Evolutionary conservation across 495 filamentous ascomycete species (phyloP), one percentile per base, ranked within the genome.

Genomic region (Aspergillus kassunensis): DNA sequence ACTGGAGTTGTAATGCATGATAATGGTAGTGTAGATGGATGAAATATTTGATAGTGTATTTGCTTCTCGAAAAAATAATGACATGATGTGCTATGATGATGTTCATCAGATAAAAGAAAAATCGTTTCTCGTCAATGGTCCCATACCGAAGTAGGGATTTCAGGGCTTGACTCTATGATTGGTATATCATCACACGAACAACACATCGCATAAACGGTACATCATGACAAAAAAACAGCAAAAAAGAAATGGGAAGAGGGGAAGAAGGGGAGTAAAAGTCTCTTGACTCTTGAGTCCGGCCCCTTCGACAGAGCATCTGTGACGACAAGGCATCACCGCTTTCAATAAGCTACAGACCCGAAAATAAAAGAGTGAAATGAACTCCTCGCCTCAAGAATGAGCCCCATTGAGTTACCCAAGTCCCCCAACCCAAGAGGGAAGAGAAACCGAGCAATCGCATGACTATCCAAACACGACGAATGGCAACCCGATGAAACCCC

Each of bases 81-180:
- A 51, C 44, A 55, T 55, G 29, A 53, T 19, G 20, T 36, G 20
- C 8, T 30, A 41, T 31, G 24, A 27, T 23, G 15, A 62, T 65
- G 83, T 89, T 84, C 84, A 86, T 96, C 90, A 96, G 90, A 92
- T 90, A 90, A 81, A 80, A 83, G 88, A 86, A 88, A 78, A 87
- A 83, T 81, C 73, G 69, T 79, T 84, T 80, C 76, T 86, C 89
- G 86, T 84, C 81, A 84, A 73, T 67, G 69, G 80, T 75, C 65
- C 72, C 77, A 67, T 73, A 71, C 70, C 70, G 58, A 68, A 77
- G 76, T 68, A 67, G 71, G 65, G 49, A 65, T 80, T 80, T 97
- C 89, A 87, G 92, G 88, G 92, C 92, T 98, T 98, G 92, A 98
- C 92, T 98, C 93, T 97, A 95, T 90, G 82, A 82, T 85, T 87